Base-by-base conservation (phyloP, 164 flowering plant genomes). In the Kalanchoe fedtschenkoi region DNA sequence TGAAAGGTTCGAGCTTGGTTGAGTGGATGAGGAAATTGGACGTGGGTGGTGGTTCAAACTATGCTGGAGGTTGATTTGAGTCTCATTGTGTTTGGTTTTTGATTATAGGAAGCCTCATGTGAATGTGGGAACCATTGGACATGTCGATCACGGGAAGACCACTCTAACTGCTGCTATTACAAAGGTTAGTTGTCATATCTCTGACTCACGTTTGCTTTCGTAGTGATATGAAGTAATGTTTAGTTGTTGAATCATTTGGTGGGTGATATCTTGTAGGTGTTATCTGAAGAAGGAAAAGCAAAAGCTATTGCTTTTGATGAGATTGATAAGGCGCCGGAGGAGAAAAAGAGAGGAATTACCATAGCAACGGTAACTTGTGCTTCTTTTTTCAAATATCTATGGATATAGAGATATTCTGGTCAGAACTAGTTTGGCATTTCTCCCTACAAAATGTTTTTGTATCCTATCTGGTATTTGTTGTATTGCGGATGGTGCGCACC, bases 131-230 rank as follows among this genome's bases (percentile, higher is more conserved):
- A 82, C 89, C 2, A 84, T 82, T 19, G 86, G 89, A 47, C 86
- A 84, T 42, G 86, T 82, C 55, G 89, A 84, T 79, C 89, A 84
- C 68, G 89, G 86, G 15, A 81, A 84, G 63, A 84, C 86, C 65
- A 84, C 89, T 14, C 80, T 84, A 39, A 84, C 86, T 19, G 86
- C 84, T 0, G 89, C 89, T 15, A 74, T 81, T 32, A 83, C 86
- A 55, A 84, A 75, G 86, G 55, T 47, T 22, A 9, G 55, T 24
- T 47, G 22, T 47, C 30, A 9, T 47, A 21, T 44, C 22, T 17
- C 6, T 19, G 5, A 19, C 8, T n/a, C 5, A 37, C 8, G 8
- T 37, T 9, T 2, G 0, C 13, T 2, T 37, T 5, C 11, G 39
- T 37, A 15, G 39, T 37, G 19, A n/a, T 43, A n/a, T 43, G 19